Conservation (phyloP, 148 eudicot species). For the Arctostaphylos glauca region DNA sequence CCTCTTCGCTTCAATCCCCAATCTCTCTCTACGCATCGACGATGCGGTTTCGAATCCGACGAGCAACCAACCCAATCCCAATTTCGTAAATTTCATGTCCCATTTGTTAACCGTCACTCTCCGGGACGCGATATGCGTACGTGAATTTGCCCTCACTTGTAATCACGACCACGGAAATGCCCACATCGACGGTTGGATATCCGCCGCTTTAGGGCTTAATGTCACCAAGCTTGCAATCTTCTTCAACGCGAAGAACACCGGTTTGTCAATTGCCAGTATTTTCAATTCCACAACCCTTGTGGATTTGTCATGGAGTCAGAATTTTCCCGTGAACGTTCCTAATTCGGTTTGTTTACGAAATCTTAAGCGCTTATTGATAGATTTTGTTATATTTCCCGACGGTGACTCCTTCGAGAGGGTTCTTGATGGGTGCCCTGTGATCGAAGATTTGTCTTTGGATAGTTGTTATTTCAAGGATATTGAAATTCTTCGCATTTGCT, state of each 20-base stretch:
- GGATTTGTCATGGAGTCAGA: neutral
- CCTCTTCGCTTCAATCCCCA: neutral
- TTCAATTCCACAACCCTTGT: neutral
- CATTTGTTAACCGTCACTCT: neutral
- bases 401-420: neutral
- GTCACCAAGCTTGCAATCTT: neutral
- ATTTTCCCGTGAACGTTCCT: neutral
- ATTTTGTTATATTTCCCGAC: neutral
- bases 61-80: neutral
- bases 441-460: neutral
- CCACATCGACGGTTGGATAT: neutral
- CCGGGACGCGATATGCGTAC: neutral
- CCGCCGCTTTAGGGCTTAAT: neutral
- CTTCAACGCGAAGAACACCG: neutral
- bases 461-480: neutral
- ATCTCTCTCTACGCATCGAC: neutral
- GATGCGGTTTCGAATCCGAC: neutral
- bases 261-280: neutral
- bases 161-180: neutral
- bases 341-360: neutral
- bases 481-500: neutral
- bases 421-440: conserved; percentile 9
- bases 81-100: neutral
- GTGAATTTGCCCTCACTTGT: neutral
- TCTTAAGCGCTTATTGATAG: neutral